Percentiles rank a stretch among this genome's conserved stretches.
Conservation (phyloP, 306 rosid species). For the Cicer arietinum region DNA sequence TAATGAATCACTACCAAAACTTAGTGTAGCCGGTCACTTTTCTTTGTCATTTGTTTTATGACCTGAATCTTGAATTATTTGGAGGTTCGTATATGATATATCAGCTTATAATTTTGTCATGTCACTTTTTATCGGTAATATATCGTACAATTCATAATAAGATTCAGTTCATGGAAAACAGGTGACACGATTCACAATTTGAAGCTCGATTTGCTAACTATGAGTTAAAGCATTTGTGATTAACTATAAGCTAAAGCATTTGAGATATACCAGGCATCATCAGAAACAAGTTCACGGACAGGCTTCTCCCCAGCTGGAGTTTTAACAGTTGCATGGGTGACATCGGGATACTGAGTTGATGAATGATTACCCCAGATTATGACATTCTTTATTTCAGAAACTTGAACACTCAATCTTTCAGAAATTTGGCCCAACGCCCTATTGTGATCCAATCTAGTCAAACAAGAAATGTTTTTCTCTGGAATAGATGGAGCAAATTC, state of each 20-base stretch:
- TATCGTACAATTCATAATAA: too few relatives aligned
- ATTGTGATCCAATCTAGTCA: slow-evolving; percentile 96
- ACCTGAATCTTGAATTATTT: too few relatives aligned
- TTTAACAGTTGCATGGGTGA: slow-evolving; percentile 86
- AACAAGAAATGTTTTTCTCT: slow-evolving; percentile 81
- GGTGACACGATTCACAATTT: too few relatives aligned
- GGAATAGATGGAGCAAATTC: slow-evolving; percentile 97
- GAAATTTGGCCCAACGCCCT: slow-evolving; percentile 98
- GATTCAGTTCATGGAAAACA: too few relatives aligned
- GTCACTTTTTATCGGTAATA: too few relatives aligned
- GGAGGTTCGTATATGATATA: too few relatives aligned
- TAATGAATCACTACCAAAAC: too few relatives aligned
- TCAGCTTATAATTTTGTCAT: too few relatives aligned
- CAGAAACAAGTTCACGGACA: slow-evolving; percentile 79
- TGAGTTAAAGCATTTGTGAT: too few relatives aligned
- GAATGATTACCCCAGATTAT: slow-evolving; percentile 99
- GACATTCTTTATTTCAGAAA: slow-evolving; percentile 87
- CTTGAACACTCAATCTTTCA: slow-evolving; percentile 80
- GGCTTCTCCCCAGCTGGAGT: slow-evolving; percentile 78
- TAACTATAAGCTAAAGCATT: neutral
- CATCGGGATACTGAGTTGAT: slow-evolving; percentile 96
- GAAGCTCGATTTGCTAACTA: too few relatives aligned
- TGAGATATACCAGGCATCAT: slow-evolving; percentile 77
- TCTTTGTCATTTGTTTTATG: too few relatives aligned
- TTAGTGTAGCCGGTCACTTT: too few relatives aligned